Conservation (phyloP, 2,329 filamentous ascomycete species). For the Claviceps cyperi region DNA sequence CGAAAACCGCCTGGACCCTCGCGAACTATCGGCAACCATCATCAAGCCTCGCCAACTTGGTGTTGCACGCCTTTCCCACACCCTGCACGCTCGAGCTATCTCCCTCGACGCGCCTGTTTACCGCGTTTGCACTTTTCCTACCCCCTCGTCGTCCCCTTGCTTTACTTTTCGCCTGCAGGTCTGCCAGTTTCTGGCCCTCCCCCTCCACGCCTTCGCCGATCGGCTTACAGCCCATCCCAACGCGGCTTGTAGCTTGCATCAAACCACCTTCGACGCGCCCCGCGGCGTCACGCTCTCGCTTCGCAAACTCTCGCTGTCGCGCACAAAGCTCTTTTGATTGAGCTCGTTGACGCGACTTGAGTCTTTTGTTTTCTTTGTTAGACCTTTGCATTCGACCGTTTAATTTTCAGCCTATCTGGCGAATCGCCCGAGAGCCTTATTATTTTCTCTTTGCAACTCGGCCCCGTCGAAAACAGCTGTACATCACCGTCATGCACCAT, state of each 20-base stretch:
- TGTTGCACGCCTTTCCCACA: conserved; percentile 40
- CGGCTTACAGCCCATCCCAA: conserved; percentile 4
- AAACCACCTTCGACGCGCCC: conserved; percentile 13
- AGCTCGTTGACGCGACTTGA: conserved; percentile 13
- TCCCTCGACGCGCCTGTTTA: conserved; percentile 26
- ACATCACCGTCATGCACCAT: conserved; percentile 25
- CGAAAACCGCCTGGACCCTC: conserved; percentile 46
- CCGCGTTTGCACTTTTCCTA: conserved; percentile 29
- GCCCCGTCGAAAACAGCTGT: conserved; percentile 5
- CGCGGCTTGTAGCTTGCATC: conserved; percentile 5
- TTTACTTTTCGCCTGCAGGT: conserved; percentile 4
- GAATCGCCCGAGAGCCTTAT: neutral
- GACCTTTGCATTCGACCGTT: conserved; percentile 2
- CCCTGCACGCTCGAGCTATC: conserved; percentile 27
- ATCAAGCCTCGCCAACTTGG: conserved; percentile 35
- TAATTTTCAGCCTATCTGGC: conserved; percentile 1
- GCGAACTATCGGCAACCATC: conserved; percentile 46
- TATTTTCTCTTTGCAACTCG: neutral
- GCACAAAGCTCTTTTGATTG: conserved; percentile 7
- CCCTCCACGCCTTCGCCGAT: conserved; percentile 9
- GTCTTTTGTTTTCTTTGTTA: neutral
- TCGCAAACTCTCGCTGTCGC: conserved; percentile 7
- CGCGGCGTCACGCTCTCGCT: conserved; percentile 12
- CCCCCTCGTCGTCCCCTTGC: conserved; percentile 9
- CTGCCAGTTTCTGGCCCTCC: conserved; percentile 7